A percentile compares a stretch with the other conserved stretches of the same genome.
Evolutionary conservation across 2,329 filamentous ascomycete genomes (phyloP).

Genomic region (Talaromyces pinophilus): DNA sequence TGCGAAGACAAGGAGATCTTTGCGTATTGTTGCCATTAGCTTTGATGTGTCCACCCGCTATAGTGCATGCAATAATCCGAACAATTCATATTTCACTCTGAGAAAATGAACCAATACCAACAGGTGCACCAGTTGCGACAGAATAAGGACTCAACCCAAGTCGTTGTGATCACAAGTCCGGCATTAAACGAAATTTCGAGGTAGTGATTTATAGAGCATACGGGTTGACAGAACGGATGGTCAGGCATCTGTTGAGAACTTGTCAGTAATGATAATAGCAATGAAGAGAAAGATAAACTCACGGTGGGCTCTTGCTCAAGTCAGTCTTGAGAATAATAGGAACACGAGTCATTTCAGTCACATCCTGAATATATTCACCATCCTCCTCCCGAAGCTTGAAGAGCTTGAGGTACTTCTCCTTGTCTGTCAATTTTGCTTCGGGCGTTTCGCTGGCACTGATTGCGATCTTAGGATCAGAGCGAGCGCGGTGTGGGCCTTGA

Average conservation of each 20-base stretch:
- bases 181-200: background rate
- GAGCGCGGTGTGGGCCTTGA: conserved; percentile 77
- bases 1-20: background rate
- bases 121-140: background rate
- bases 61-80: background rate
- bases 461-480: conserved; percentile 89
- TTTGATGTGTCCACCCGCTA: background rate
- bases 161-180: background rate
- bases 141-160: background rate
- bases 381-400: conserved; percentile 90
- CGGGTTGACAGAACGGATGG: conserved; percentile 54
- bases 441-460: conserved; percentile 66
- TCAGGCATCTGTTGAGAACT: conserved; percentile 44
- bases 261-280: conserved; percentile 28
- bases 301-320: conserved; percentile 98
- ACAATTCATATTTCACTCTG: background rate
- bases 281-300: conserved; percentile 55
- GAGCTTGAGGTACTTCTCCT: conserved; percentile 91
- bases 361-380: conserved; percentile 96
- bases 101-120: conserved; percentile 1
- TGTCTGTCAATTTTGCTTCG: conserved; percentile 81
- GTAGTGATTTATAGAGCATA: conserved; percentile 45
- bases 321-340: conserved; percentile 99
- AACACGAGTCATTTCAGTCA: conserved; percentile 94
- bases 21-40: background rate